phyloP scores from a whole-genome alignment of 2,329 filamentous ascomycete species.

The Neurospora sp. region DNA sequence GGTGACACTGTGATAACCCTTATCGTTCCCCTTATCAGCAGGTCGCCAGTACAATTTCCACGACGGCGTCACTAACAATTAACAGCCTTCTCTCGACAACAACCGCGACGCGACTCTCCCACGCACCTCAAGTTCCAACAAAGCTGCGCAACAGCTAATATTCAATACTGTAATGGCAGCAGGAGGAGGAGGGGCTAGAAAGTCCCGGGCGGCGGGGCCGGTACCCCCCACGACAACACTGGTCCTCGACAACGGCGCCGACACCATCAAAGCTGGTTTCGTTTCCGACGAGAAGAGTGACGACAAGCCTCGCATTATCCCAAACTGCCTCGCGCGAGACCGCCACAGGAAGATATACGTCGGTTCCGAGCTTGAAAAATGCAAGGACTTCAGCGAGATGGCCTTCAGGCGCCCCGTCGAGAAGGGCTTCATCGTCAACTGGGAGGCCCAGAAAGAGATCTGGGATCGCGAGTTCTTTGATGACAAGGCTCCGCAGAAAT shows the following conservation, averaged over 20 bases:
- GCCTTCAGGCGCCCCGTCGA: constrained; percentile 83
- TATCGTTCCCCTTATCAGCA: not conserved
- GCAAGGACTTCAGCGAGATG: constrained; percentile 82
- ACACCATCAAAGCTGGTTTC: constrained; percentile 85
- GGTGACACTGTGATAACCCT: not conserved
- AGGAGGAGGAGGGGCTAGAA: constrained; percentile 22
- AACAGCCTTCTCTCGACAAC: not conserved
- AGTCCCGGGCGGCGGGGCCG: constrained; percentile 41
- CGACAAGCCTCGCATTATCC: constrained; percentile 56
- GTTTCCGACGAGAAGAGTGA: constrained; percentile 35
- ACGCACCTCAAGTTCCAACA: not conserved
- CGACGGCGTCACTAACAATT: not conserved
- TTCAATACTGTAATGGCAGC: constrained; percentile 9
- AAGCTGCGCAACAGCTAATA: not conserved
- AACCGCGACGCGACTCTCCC: not conserved
- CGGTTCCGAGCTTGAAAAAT: constrained; percentile 65
- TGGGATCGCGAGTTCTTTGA: constrained; percentile 88
- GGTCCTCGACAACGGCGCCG: constrained; percentile 86
- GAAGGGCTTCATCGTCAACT: constrained; percentile 90
- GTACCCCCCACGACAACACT: constrained; percentile 57
- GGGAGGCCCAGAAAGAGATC: constrained; percentile 91
- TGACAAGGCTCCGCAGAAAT: constrained; percentile 52
- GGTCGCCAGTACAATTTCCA: not conserved
- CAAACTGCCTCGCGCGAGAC: constrained; percentile 81
- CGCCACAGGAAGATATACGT: constrained; percentile 72